phyloP scores from a whole-genome alignment of 2,329 filamentous ascomycete species.

The Neofusicoccum sp. region DNA sequence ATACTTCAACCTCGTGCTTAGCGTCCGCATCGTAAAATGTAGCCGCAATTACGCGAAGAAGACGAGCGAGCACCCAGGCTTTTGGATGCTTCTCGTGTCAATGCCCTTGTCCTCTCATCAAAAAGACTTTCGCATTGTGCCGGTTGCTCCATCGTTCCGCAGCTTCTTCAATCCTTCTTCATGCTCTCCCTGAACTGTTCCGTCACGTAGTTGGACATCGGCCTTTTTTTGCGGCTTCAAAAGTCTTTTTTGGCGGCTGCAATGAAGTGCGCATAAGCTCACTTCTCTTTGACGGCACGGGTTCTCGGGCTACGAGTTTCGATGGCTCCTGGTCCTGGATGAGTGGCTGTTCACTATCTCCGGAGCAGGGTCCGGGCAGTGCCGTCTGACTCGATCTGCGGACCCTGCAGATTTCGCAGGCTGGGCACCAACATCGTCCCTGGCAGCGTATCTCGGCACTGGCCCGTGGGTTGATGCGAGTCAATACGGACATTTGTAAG shows the following conservation, averaged over 20 bases:
- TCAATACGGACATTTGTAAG: conserved; percentile 10
- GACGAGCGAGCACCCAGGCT: background rate
- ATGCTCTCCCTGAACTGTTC: too few relatives aligned
- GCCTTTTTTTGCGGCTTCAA: background rate
- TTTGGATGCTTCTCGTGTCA: background rate
- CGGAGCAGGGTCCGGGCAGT: too few relatives aligned
- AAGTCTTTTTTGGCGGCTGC: too few relatives aligned
- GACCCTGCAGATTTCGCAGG: background rate
- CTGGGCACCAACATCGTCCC: background rate
- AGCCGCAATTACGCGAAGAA: background rate
- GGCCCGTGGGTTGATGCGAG: background rate
- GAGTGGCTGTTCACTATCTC: too few relatives aligned
- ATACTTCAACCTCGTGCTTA: too few relatives aligned
- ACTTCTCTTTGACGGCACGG: background rate
- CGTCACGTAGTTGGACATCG: too few relatives aligned
- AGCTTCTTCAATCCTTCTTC: too few relatives aligned
- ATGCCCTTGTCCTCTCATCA: background rate
- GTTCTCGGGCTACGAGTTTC: too few relatives aligned
- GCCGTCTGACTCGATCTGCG: too few relatives aligned
- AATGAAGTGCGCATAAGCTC: conserved; percentile 1
- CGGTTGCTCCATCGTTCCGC: too few relatives aligned
- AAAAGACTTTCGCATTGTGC: background rate
- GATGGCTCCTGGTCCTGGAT: too few relatives aligned
- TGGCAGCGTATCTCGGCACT: background rate
- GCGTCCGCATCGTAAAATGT: too few relatives aligned